A percentile compares a stretch with the other conserved stretches of the same genome.
These are phyloP conservation scores for Auriscalpium microsporum DNA, from an alignment of 768 basidiomycete genomes.

Conservation along the genomic window DNA sequence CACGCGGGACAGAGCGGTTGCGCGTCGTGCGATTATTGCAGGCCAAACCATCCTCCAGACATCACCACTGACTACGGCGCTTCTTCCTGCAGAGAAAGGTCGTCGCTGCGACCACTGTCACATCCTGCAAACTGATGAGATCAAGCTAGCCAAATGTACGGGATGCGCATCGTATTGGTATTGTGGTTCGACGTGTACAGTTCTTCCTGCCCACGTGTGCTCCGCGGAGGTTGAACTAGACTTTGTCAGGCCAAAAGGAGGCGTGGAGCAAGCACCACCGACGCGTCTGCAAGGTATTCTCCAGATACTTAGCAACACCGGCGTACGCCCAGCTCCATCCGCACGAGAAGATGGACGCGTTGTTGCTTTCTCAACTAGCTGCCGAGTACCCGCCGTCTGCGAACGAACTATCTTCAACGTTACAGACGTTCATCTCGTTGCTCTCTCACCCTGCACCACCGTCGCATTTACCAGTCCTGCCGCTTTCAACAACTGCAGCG, in stretches of 20 bases:
- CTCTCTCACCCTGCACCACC: conserved; percentile 14
- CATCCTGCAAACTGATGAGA: conserved; percentile 21
- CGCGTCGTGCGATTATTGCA: background rate
- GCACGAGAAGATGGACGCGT: conserved; percentile 51
- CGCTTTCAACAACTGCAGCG: background rate
- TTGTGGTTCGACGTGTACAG: conserved; percentile 56
- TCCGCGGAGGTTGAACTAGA: conserved; percentile 4
- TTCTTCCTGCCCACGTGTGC: background rate
- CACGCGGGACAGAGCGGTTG: background rate
- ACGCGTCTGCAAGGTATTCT: conserved; percentile 55
- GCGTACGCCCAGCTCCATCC: conserved; percentile 39
- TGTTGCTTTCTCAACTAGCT: conserved; percentile 57
- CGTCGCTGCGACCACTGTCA: conserved; percentile 62
- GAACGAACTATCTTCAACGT: conserved; percentile 2
- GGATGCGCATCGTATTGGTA: conserved; percentile 71
- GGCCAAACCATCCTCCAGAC: background rate
- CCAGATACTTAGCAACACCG: conserved; percentile 36
- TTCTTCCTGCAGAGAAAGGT: background rate
- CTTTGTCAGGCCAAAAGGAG: conserved; percentile 47
- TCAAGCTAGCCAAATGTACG: conserved; percentile 45
- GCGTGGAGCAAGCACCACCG: conserved; percentile 65
- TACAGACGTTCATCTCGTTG: conserved; percentile 18
- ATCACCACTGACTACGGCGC: background rate
- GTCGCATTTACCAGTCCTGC: conserved; percentile 25
- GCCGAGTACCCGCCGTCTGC: conserved; percentile 27